Conservation (phyloP, 805 yeast genomes). For the Nadsonia fulvescens region DNA sequence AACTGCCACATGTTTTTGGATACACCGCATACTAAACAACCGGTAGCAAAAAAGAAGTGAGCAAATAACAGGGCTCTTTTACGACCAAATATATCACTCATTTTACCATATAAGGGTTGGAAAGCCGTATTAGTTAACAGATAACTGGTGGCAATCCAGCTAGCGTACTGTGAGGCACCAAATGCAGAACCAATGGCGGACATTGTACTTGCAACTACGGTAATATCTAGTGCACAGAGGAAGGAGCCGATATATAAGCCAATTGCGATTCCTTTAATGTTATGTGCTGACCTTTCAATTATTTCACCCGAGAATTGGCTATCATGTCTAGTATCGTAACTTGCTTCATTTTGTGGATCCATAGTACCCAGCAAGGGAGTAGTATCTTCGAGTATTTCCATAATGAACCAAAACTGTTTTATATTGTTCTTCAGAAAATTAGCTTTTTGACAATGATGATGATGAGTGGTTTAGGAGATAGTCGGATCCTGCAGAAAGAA, state of each 20-base stretch:
- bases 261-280: too few relatives aligned
- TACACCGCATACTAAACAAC: conserved; percentile 35
- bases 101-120: conserved; percentile 48
- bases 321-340: too few relatives aligned
- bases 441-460: too few relatives aligned
- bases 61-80: conserved; percentile 23
- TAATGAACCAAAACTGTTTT: too few relatives aligned
- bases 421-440: too few relatives aligned
- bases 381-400: too few relatives aligned
- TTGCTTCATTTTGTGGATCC: too few relatives aligned
- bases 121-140: conserved; percentile 46
- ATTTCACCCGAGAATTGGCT: too few relatives aligned
- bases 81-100: conserved; percentile 34
- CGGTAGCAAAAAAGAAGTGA: conserved; percentile 26
- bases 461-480: too few relatives aligned
- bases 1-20: conserved; percentile 37
- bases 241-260: conserved; percentile 13
- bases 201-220: conserved; percentile 31
- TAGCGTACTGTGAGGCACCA: conserved; percentile 27
- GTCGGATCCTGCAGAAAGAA: too few relatives aligned
- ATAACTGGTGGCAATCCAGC: conserved; percentile 56
- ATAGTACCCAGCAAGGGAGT: too few relatives aligned
- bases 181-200: conserved; percentile 31
- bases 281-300: too few relatives aligned
- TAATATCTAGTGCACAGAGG: conserved; percentile 29